Evolutionary conservation across 495 filamentous ascomycete species (phyloP).

Genomic region (Lineolata rhizophorae): DNA sequence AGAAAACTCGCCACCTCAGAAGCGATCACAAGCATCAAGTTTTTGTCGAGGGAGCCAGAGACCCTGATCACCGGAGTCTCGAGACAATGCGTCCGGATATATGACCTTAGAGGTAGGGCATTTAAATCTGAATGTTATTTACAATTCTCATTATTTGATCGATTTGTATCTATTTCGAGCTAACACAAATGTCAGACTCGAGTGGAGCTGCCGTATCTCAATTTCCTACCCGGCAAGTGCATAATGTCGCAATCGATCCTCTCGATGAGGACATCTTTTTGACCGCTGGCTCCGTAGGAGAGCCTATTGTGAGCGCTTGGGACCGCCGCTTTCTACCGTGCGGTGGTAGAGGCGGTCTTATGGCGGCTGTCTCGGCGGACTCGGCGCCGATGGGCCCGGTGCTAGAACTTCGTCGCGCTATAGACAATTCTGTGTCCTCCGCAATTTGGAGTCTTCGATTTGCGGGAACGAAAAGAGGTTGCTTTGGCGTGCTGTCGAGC

Average conservation of each 20-base stretch:
- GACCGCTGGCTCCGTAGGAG: conserved; percentile 47
- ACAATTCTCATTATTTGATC: conserved; percentile 9
- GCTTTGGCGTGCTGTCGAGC: conserved; percentile 53
- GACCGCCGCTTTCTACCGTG: conserved; percentile 52
- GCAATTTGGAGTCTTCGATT: conserved; percentile 63
- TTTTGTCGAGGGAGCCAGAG: conserved; percentile 70
- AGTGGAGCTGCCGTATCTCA: conserved; percentile 20
- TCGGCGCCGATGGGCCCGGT: conserved; percentile 26
- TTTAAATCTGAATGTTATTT: not conserved
- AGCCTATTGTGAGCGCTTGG: conserved; percentile 65
- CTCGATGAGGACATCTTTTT: conserved; percentile 87
- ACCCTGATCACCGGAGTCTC: conserved; percentile 65
- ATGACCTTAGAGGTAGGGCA: conserved; percentile 61
- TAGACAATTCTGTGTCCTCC: conserved; percentile 27
- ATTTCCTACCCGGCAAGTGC: conserved; percentile 65
- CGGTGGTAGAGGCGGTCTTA: too few species aligned
- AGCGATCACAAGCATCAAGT: conserved; percentile 74
- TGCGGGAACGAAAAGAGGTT: conserved; percentile 48
- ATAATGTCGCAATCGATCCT: conserved; percentile 78
- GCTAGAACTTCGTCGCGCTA: conserved; percentile 43
- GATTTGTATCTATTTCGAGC: too few species aligned
- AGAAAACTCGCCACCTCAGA: conserved; percentile 63
- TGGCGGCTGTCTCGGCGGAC: conserved; percentile 18
- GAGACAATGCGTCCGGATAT: conserved; percentile 68
- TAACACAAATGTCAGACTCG: conserved; percentile 10